Evolutionary conservation across 371 early-diverging fungal species (phyloP).

Genomic region (Dinochytrium kinnereticum): DNA sequence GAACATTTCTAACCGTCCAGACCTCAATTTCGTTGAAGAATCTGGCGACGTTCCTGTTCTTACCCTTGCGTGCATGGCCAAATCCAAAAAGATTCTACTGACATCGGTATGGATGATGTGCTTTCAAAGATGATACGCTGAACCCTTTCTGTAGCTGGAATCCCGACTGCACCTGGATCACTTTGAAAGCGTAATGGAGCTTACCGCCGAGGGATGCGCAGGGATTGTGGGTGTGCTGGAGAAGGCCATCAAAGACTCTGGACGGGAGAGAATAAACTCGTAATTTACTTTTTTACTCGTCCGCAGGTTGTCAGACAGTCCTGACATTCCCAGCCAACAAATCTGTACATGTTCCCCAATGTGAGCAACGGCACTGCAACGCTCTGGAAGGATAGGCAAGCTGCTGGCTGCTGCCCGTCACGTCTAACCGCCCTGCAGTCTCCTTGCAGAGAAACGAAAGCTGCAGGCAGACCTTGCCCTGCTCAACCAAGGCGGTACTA

Average conservation of each 20-base stretch:
- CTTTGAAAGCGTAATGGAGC: conserved; percentile 73
- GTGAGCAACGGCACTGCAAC: too few species aligned
- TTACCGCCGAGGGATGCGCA: conserved; percentile 85
- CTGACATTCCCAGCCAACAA: too few species aligned
- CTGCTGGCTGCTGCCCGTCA: too few species aligned
- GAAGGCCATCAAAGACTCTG: conserved; percentile 64
- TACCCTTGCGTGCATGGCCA: conserved; percentile 86
- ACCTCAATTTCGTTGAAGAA: conserved; percentile 90
- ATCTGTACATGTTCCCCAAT: too few species aligned
- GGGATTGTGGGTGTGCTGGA: conserved; percentile 81
- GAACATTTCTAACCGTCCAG: conserved; percentile 45
- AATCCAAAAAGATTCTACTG: conserved; percentile 80
- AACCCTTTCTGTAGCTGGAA: conserved; percentile 71
- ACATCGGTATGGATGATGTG: conserved; percentile 31
- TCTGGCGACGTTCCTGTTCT: conserved; percentile 81
- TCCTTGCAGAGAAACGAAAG: too few species aligned
- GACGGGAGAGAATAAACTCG: conserved; percentile 6
- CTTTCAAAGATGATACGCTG: not conserved
- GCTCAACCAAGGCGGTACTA: too few species aligned
- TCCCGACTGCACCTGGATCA: conserved; percentile 84
- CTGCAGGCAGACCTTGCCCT: too few species aligned
- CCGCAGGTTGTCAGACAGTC: too few species aligned
- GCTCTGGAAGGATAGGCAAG: too few species aligned
- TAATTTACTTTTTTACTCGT: too few species aligned
- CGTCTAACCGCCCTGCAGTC: too few species aligned